Percentiles rank a stretch among this genome's conserved stretches.
These are phyloP conservation scores for Pulveroboletus sp. DNA, from an alignment of 768 basidiomycete species.

Conservation along the genomic window DNA sequence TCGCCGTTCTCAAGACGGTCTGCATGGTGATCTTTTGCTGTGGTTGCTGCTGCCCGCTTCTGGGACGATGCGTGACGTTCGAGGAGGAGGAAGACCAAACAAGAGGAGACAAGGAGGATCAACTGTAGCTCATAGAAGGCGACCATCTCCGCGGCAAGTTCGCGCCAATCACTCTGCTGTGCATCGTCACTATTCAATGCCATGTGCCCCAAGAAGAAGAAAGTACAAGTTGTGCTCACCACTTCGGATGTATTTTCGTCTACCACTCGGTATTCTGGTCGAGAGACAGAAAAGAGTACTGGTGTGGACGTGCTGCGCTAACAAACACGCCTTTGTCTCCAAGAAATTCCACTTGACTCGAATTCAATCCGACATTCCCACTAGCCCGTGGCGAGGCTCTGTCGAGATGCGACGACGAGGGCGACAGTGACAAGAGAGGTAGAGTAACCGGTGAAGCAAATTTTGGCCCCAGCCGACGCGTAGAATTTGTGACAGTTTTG, in stretches of 20 bases:
- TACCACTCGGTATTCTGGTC: not conserved
- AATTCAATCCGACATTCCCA: constrained; percentile 11
- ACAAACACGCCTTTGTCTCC: not conserved
- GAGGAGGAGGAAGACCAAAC: constrained; percentile 32
- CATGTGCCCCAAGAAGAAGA: not conserved
- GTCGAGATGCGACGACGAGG: constrained; percentile 6
- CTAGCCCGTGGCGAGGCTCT: not conserved
- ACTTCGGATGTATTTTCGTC: constrained; percentile 1
- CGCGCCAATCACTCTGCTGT: not conserved
- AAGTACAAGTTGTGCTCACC: constrained; percentile 2
- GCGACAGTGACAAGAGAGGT: constrained; percentile 9
- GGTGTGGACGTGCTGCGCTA: not conserved
- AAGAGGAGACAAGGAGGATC: constrained; percentile 32
- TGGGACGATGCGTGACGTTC: constrained; percentile 30
- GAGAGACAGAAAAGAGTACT: not conserved
- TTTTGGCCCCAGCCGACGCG: no score
- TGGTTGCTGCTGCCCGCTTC: constrained; percentile 14
- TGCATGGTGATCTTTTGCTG: constrained; percentile 23
- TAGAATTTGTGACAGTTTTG: no score
- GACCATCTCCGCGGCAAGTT: constrained; percentile 17
- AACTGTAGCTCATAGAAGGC: constrained; percentile 42
- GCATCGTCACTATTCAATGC: not conserved
- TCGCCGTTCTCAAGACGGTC: constrained; percentile 32
- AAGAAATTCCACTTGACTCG: not conserved
- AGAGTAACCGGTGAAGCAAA: not conserved